A percentile compares a stretch with the other conserved stretches of the same genome.
These are phyloP conservation scores for Aspergillus luchuensis DNA, from an alignment of 2,329 filamentous ascomycete species.

Conservation along the genomic window DNA sequence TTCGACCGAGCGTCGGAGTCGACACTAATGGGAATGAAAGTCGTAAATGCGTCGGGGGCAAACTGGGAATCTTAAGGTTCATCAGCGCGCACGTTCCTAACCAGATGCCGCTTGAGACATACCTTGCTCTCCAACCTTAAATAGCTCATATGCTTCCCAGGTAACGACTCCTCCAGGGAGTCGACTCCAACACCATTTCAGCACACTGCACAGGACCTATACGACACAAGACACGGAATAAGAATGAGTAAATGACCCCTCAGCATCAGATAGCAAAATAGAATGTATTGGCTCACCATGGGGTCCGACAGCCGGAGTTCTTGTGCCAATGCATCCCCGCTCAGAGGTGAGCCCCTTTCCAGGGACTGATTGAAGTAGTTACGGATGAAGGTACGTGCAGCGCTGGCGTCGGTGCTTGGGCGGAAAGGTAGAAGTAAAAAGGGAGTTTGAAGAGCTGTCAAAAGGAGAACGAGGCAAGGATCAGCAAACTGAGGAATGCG, in stretches of 20 bases:
- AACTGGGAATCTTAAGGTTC: conserved; percentile 78
- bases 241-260: conserved; percentile 8
- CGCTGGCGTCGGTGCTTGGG: conserved; percentile 87
- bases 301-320: conserved; percentile 92
- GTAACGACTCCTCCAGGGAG: conserved; percentile 87
- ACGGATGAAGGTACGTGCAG: conserved; percentile 86
- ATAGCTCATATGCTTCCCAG: conserved; percentile 96
- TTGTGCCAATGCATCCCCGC: conserved; percentile 72
- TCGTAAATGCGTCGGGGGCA: conserved; percentile 90
- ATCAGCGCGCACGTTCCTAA: conserved; percentile 10
- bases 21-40: conserved; percentile 91
- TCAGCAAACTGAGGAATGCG: conserved; percentile 35
- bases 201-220: conserved; percentile 86
- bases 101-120: conserved; percentile 24
- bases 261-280: background rate
- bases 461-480: conserved; percentile 26
- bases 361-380: conserved; percentile 79
- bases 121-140: conserved; percentile 93
- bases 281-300: conserved; percentile 64
- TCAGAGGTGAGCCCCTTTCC: conserved; percentile 59
- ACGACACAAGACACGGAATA: conserved; percentile 10
- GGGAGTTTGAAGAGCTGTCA: conserved; percentile 77
- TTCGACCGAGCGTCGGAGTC: conserved; percentile 81
- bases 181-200: conserved; percentile 99
- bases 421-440: conserved; percentile 94